A percentile compares a stretch with the other conserved stretches of the same genome.
Conservation (phyloP, 768 basidiomycete species). For the Clavulina sp. region DNA sequence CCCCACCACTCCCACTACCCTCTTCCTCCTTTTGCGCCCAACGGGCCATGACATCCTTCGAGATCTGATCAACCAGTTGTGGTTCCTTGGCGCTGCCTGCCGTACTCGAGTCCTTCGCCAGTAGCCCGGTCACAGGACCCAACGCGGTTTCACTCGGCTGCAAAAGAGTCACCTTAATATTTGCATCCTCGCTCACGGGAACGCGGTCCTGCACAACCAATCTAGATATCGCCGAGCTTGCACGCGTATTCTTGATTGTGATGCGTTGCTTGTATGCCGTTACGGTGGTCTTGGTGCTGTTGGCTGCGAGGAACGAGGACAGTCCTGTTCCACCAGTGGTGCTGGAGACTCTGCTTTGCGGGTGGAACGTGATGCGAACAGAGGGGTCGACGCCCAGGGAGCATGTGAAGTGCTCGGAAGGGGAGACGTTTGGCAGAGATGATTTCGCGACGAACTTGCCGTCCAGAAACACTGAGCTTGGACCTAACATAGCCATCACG, state of each 20-base stretch:
- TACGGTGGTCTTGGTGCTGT: constrained; percentile 7
- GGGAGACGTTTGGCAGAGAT: constrained; percentile 7
- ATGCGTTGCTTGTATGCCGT: constrained; percentile 9
- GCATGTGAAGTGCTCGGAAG: constrained; percentile 10
- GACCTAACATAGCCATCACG: constrained; percentile 7
- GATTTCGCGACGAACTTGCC: constrained; percentile 13
- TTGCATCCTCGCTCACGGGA: constrained; percentile 14
- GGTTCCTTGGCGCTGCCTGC: constrained; percentile 19
- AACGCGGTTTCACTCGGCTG: constrained; percentile 6
- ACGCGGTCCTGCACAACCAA: constrained; percentile 8
- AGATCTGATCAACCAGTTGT: constrained; percentile 28
- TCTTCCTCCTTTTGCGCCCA: constrained; percentile 16
- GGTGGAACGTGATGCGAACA: constrained; percentile 10
- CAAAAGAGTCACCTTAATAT: constrained; percentile 11
- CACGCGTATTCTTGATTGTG: constrained; percentile 10
- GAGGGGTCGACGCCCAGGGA: constrained; percentile 12
- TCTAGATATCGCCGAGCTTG: neutral
- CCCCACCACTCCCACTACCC: constrained; percentile 1
- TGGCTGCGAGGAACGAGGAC: neutral
- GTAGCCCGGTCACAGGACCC: neutral
- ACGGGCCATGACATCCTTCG: constrained; percentile 25
- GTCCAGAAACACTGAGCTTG: constrained; percentile 11
- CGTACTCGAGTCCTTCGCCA: neutral
- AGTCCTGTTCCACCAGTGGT: constrained; percentile 2
- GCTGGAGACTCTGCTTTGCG: constrained; percentile 2